Conservation (phyloP, 768 basidiomycete genomes). For the Clathrus columnatus region DNA sequence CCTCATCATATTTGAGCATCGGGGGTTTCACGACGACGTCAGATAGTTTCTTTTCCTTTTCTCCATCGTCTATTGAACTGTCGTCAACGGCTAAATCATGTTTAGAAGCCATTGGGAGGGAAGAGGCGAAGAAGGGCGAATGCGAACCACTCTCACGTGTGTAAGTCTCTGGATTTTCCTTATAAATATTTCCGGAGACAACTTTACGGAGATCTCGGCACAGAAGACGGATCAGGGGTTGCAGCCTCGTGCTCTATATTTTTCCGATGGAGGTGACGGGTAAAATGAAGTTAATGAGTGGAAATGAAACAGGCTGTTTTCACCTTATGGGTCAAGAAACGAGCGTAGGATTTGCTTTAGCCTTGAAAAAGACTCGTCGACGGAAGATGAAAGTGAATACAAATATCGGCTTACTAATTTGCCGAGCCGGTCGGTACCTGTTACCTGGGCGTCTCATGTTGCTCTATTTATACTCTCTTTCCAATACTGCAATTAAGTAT, state of each 20-base stretch:
- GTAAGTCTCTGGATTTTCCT: neutral
- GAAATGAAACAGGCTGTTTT: too few relatives aligned
- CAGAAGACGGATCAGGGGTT: neutral
- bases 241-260: neutral
- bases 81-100: too few relatives aligned
- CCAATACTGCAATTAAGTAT: conserved; percentile 32
- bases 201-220: neutral
- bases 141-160: neutral
- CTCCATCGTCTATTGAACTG: neutral
- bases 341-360: too few relatives aligned
- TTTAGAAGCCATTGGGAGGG: neutral
- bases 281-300: neutral
- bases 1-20: conserved; percentile 3
- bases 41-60: neutral
- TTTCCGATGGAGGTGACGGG: neutral
- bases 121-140: neutral
- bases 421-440: too few relatives aligned
- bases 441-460: too few relatives aligned
- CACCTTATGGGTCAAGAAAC: too few relatives aligned
- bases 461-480: too few relatives aligned
- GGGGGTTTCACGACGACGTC: neutral
- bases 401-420: too few relatives aligned
- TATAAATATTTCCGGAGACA: too few relatives aligned
- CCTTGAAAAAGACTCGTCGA: too few relatives aligned
- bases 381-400: neutral